Evolutionary conservation across 2,329 filamentous ascomycete species (phyloP).

Genomic region (Cercospora sesami): DNA sequence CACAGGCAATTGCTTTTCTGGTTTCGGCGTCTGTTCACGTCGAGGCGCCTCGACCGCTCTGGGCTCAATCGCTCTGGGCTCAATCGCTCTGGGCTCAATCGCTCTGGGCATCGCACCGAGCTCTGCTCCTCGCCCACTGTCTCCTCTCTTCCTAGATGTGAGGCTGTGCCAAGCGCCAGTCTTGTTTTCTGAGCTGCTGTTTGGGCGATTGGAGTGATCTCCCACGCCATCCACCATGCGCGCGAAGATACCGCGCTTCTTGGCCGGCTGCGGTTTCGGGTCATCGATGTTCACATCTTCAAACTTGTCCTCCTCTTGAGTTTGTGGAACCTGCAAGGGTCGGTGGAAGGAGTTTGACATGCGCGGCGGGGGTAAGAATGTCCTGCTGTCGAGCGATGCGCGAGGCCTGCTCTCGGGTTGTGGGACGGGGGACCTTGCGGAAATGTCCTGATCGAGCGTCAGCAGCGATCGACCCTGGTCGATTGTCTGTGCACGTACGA

Average conservation of each 20-base stretch:
- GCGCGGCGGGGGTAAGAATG: constrained; percentile 51
- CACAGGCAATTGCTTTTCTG: constrained; percentile 26
- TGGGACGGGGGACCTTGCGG: constrained; percentile 75
- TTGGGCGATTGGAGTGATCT: constrained; percentile 36
- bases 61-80: too few species aligned
- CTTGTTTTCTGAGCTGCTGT: constrained; percentile 24
- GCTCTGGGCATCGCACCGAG: constrained; percentile 58
- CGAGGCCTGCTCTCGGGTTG: constrained; percentile 60
- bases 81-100: constrained; percentile 11
- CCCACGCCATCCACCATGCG: constrained; percentile 66
- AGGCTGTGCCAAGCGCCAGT: constrained; percentile 49
- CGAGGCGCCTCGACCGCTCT: constrained; percentile 49
- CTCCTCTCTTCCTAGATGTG: constrained; percentile 69
- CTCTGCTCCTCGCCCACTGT: constrained; percentile 70
- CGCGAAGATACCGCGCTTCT: constrained; percentile 78
- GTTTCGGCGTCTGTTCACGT: constrained; percentile 32
- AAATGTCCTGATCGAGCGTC: constrained; percentile 69
- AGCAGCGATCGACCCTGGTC: background rate
- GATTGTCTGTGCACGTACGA: constrained; percentile 63
- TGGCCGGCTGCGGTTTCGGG: constrained; percentile 57
- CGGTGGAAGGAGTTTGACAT: constrained; percentile 36
- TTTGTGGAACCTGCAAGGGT: constrained; percentile 37
- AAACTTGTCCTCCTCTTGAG: constrained; percentile 59
- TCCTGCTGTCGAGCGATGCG: constrained; percentile 74
- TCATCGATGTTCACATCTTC: constrained; percentile 92